These are phyloP conservation scores for Oryza glumipatula DNA, from an alignment of 176 grass and related monocot species.

Conservation along the genomic window DNA sequence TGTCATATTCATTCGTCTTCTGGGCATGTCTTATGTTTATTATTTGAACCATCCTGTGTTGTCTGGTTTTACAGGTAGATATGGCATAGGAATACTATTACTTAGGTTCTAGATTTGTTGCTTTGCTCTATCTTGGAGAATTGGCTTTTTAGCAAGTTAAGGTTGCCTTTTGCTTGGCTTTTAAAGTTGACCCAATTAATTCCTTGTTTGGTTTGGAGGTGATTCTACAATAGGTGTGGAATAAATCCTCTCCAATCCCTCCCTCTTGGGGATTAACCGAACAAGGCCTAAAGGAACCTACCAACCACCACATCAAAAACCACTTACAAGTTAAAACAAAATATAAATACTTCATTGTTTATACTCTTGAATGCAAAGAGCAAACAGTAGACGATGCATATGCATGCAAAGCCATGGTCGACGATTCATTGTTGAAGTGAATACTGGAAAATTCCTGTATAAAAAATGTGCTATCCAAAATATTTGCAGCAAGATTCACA, in stretches of 20 bases:
- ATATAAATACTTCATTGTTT: background rate
- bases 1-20: background rate
- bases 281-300: no score
- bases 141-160: conserved; percentile 6
- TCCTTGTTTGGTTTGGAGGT: no score
- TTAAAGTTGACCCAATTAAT: no score
- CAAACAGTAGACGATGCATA: background rate
- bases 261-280: no score
- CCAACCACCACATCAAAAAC: background rate
- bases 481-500: background rate
- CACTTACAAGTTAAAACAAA: background rate
- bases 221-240: no score
- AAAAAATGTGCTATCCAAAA: background rate
- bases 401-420: background rate
- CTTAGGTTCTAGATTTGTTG: conserved; percentile 2
- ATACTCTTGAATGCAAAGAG: conserved; percentile 16
- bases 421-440: background rate
- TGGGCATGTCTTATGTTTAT: background rate
- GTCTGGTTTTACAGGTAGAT: background rate
- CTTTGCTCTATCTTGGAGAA: background rate
- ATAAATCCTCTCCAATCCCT: no score
- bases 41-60: background rate
- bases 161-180: background rate
- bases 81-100: background rate
- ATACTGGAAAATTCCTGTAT: background rate